phyloP scores from a whole-genome alignment of 371 early-diverging fungal species.

The Apophysomyces ossiformis region DNA sequence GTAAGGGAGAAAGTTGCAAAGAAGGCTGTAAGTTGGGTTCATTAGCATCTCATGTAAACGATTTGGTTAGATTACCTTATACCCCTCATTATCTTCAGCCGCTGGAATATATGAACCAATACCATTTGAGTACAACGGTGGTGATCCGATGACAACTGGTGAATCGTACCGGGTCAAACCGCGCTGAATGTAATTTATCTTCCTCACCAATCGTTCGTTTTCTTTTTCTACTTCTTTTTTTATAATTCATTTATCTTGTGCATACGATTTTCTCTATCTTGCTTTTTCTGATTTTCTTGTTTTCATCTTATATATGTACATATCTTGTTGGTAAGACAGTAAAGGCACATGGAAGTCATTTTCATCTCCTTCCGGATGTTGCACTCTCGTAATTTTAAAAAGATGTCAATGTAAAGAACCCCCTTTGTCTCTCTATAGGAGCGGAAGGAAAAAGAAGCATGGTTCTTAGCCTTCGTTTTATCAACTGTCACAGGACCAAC shows the following conservation, averaged over 20 bases:
- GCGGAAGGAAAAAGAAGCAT: too few species aligned
- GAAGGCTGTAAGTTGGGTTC: neutral
- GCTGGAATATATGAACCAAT: slow-evolving; percentile 5
- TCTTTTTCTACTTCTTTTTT: neutral
- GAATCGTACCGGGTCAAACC: neutral
- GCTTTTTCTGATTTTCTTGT: neutral
- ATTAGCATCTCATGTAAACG: too few species aligned
- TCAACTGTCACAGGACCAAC: too few species aligned
- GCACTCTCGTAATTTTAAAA: neutral
- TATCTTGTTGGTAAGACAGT: too few species aligned
- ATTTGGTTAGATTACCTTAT: too few species aligned
- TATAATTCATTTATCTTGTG: slow-evolving; percentile 4
- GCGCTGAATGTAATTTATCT: neutral
- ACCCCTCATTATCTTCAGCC: neutral
- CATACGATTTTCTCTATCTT: neutral
- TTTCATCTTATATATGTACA: neutral
- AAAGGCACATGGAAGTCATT: too few species aligned
- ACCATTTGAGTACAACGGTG: neutral
- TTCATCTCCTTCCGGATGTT: neutral
- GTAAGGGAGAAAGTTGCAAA: neutral
- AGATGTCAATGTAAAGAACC: neutral
- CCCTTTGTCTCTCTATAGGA: neutral
- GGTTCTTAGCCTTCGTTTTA: too few species aligned
- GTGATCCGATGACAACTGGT: slow-evolving; percentile 5
- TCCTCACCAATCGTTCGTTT: neutral